These are phyloP conservation scores for Solanum peruvianum DNA, from an alignment of 257 asterid species.

Conservation along the genomic window DNA sequence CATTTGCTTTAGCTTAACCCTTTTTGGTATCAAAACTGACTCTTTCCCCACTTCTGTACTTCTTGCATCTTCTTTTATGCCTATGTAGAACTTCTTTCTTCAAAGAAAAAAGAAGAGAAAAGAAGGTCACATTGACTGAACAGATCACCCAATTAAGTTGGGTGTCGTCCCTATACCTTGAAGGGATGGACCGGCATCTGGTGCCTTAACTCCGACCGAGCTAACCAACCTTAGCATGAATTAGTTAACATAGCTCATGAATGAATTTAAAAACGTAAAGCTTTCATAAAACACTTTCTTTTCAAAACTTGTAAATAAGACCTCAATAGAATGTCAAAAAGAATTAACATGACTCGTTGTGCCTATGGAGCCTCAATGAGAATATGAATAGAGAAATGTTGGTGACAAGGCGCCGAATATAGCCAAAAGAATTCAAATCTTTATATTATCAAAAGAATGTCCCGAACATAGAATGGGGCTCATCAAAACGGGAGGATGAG, in stretches of 20 bases:
- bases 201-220: neutral
- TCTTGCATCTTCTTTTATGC: neutral
- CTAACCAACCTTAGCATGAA: neutral
- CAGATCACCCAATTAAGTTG: neutral
- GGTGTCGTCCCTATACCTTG: neutral
- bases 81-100: neutral
- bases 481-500: neutral
- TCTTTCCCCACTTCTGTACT: neutral
- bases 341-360: neutral
- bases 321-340: neutral
- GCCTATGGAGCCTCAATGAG: neutral
- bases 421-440: neutral
- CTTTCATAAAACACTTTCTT: neutral
- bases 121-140: neutral
- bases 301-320: neutral
- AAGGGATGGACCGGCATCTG: neutral
- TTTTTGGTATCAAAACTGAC: neutral
- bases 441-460: neutral
- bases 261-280: neutral
- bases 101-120: neutral
- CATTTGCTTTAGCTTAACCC: neutral
- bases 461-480: neutral
- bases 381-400: neutral
- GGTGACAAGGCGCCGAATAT: neutral
- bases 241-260: neutral